Conservation (phyloP, 768 basidiomycete genomes). For the Termitomyces titanicus region DNA sequence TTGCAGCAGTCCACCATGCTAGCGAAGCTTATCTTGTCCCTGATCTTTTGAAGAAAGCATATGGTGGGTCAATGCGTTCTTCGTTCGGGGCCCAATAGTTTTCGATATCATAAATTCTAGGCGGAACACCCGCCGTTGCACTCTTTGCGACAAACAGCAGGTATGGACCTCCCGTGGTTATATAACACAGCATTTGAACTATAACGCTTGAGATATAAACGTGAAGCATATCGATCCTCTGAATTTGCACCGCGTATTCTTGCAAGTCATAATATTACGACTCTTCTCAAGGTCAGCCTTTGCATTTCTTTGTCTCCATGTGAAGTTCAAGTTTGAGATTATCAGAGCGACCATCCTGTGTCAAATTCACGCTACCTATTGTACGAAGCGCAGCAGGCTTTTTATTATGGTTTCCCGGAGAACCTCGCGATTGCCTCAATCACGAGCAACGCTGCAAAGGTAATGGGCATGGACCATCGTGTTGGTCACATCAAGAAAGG, state of each 20-base stretch:
- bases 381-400: conserved; percentile 82
- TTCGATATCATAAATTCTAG: conserved; percentile 25
- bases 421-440: conserved; percentile 72
- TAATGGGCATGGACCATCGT: conserved; percentile 76
- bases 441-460: conserved; percentile 66
- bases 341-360: conserved; percentile 63
- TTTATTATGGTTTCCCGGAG: conserved; percentile 72
- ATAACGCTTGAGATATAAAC: conserved; percentile 51
- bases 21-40: conserved; percentile 84
- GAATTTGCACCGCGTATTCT: conserved; percentile 80
- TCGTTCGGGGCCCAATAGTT: background rate
- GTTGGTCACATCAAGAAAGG: conserved; percentile 76
- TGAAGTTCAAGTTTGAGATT: background rate
- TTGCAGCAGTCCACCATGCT: conserved; percentile 77
- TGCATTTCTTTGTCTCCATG: background rate
- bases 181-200: background rate
- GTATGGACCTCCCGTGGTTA: conserved; percentile 14
- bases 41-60: conserved; percentile 66
- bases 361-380: conserved; percentile 72
- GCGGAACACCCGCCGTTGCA: conserved; percentile 69
- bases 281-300: conserved; percentile 66
- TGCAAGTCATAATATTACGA: conserved; percentile 59
- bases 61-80: conserved; percentile 37
- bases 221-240: conserved; percentile 77
- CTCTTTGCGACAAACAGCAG: conserved; percentile 60